Conservation (phyloP, 1,284 basidiomycete genomes). For the Naganishia sp. region DNA sequence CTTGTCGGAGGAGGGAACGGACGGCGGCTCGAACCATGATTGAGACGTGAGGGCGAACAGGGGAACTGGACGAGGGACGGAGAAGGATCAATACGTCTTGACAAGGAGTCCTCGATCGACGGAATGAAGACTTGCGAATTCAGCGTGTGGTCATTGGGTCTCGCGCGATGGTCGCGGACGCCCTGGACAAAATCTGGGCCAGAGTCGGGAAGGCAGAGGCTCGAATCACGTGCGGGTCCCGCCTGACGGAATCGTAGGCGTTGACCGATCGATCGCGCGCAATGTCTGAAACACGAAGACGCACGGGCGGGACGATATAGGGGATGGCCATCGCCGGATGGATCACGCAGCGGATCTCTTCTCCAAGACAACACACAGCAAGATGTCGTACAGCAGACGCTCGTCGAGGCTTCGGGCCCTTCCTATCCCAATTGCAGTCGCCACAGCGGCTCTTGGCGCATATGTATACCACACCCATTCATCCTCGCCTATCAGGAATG, state of each 20-base stretch:
- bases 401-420: not conserved
- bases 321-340: not conserved
- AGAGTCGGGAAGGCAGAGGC: conserved; percentile 1
- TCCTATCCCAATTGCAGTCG: conserved; percentile 7
- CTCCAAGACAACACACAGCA: not conserved
- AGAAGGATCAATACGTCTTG: not conserved
- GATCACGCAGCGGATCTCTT: not conserved
- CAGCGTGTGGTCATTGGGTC: conserved; percentile 16
- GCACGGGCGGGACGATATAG: not conserved
- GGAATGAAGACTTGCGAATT: not conserved
- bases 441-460: conserved; percentile 26
- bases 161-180: not conserved
- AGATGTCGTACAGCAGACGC: conserved; percentile 12
- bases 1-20: conserved; percentile 40
- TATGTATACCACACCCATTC: conserved; percentile 19
- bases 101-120: conserved; percentile 3
- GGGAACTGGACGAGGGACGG: not conserved
- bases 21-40: conserved; percentile 44
- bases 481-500: conserved; percentile 17
- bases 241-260: not conserved
- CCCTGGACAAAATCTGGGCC: not conserved
- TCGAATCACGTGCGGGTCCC: not conserved
- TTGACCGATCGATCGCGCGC: conserved; percentile 21
- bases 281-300: conserved; percentile 16
- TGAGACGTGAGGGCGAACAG: conserved; percentile 15